Evolutionary conservation across 805 yeast species (phyloP).

Genomic region (Allodekkera sacchari): DNA sequence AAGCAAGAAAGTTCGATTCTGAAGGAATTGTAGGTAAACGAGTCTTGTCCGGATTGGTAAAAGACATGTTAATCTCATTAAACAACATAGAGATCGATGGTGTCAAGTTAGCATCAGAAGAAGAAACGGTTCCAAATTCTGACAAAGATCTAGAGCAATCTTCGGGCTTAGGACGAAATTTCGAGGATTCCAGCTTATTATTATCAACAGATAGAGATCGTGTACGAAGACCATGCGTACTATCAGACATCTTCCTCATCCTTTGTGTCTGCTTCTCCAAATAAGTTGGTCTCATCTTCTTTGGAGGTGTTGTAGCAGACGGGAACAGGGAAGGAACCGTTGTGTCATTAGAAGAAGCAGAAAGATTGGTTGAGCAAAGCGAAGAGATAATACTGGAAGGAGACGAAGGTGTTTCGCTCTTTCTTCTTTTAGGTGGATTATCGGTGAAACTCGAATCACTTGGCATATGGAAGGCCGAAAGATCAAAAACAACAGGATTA

Average conservation of each 20-base stretch:
- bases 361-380: constrained; percentile 19
- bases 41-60: background rate
- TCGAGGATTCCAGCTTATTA: constrained; percentile 11
- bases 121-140: constrained; percentile 7
- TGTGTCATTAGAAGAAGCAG: constrained; percentile 18
- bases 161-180: constrained; percentile 5
- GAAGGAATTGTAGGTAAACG: constrained; percentile 16
- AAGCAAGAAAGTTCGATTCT: constrained; percentile 11
- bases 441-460: constrained; percentile 11
- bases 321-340: constrained; percentile 21
- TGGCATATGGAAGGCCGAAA: constrained; percentile 22
- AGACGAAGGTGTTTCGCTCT: constrained; percentile 20
- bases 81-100: constrained; percentile 1
- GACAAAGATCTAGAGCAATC: constrained; percentile 13
- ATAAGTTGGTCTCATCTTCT: background rate
- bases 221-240: background rate
- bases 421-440: constrained; percentile 13
- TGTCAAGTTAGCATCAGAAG: background rate
- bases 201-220: constrained; percentile 4
- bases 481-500: constrained; percentile 14
- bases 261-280: background rate
- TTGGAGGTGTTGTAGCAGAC: constrained; percentile 17
- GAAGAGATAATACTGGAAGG: constrained; percentile 20
- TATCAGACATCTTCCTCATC: background rate
- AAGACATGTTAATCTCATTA: constrained; percentile 1